Base-by-base conservation (phyloP, 495 filamentous ascomycete species). In the Penicillium paradoxum region DNA sequence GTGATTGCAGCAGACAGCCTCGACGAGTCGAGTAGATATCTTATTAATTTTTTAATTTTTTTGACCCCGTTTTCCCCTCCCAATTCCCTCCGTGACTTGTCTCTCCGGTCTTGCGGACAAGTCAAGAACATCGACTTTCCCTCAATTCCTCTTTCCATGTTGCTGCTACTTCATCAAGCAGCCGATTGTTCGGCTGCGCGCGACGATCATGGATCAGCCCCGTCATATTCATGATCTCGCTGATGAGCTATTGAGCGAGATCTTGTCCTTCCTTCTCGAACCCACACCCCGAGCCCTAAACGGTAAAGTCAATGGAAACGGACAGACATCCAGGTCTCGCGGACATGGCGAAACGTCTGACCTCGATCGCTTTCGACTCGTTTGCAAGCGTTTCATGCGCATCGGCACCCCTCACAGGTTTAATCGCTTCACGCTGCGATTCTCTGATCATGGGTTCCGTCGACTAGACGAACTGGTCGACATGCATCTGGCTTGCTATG, bases 321-420 rank as follows among this genome's bases (percentile, higher is more conserved):
- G 51, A 6, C 42, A 34, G 27, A 25, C 41, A 29, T 11, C 25
- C 41, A 18, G 24, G 25, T 1, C 41, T 44, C 2, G 25, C 37
- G 7, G 44, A 18, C 55, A 59, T 40, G 71, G 68, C 18, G 73
- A 76, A 51, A 47, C 47, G 24, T 65, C 64, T 2, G 73, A 76
- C 39, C 57, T 78, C 22, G 69, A 72, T 55, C 65, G 67, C 45
- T 83, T 85, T 61, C 68, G 85, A 56, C 74, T 83, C 13, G 75
- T 82, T 9, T 87, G 83, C 67, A 76, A 66, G 50, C 68, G 80
- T 25, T 88, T 88, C 68, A 76, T 78, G 51, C 79, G 79, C 27
- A 73, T 85, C 27, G 81, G 78, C 22, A 80, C 83, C 10, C 73
- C 82, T 2, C 76, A 80, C 53, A 80, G 80, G 55, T 87, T 84